These are phyloP conservation scores for Dipodascus geniculatus DNA, from an alignment of 805 yeast genomes.

Conservation along the genomic window DNA sequence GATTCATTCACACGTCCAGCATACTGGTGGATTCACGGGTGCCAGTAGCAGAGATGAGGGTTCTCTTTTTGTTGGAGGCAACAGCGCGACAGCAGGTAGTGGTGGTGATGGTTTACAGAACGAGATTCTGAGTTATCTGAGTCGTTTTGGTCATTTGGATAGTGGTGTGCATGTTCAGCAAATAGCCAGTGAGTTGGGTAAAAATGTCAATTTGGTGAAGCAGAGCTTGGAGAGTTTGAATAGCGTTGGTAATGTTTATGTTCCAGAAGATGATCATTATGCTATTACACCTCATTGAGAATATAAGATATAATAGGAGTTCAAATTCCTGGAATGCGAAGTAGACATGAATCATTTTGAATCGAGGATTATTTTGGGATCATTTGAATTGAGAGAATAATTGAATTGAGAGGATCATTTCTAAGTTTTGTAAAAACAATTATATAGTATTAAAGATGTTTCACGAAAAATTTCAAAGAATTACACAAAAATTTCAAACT, in stretches of 20 bases:
- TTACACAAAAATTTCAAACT: background rate
- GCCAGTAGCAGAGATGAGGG: background rate
- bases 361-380: too few species aligned
- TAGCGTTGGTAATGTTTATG: background rate
- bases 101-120: background rate
- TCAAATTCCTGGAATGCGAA: too few species aligned
- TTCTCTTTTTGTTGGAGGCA: background rate
- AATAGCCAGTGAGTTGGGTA: background rate
- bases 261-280: conserved; percentile 1
- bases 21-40: background rate
- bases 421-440: too few species aligned
- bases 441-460: too few species aligned
- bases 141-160: background rate
- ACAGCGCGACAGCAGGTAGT: background rate
- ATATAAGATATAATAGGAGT: too few species aligned
- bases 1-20: background rate
- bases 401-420: too few species aligned
- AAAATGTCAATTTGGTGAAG: background rate
- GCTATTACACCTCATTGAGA: background rate
- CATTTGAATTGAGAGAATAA: too few species aligned
- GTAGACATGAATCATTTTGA: too few species aligned
- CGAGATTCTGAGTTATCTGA: background rate
- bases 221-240: background rate
- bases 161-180: conserved; percentile 1
- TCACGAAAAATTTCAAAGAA: too few species aligned